phyloP scores from a whole-genome alignment of 2,329 filamentous ascomycete genomes.

The Aphanocladium album region DNA sequence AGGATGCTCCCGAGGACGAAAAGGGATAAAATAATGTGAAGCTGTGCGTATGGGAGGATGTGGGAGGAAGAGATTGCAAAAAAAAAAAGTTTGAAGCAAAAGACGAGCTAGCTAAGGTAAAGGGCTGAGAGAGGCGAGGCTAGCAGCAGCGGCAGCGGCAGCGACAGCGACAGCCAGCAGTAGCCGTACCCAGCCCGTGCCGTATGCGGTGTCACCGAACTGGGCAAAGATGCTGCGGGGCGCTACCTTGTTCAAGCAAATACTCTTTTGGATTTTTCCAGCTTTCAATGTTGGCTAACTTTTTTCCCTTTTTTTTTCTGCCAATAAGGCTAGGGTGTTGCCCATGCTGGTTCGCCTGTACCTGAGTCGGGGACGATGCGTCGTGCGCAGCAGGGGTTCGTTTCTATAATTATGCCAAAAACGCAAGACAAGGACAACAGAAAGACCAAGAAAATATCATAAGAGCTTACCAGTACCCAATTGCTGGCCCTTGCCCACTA shows the following conservation, averaged over 20 bases:
- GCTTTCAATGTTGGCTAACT: not conserved
- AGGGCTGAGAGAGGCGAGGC: slow-evolving; percentile 1
- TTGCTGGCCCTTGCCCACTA: not conserved
- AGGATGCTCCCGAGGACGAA: not conserved
- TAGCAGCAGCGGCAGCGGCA: not conserved
- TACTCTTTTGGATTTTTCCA: not conserved
- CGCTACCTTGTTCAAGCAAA: not conserved
- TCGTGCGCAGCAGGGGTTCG: not conserved
- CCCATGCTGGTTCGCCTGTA: not conserved
- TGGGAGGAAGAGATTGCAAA: not conserved
- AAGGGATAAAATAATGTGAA: not conserved
- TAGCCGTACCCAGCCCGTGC: not conserved
- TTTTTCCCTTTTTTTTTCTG: not conserved
- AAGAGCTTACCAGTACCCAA: not conserved
- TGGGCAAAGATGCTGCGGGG: not conserved
- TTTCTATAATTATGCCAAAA: not conserved
- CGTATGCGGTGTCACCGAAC: not conserved
- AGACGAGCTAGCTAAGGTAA: not conserved
- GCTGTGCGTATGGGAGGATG: not conserved
- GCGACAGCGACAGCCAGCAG: not conserved
- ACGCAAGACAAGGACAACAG: not conserved
- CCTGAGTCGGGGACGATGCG: not conserved
- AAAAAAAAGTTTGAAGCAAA: slow-evolving; percentile 6
- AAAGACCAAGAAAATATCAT: not conserved
- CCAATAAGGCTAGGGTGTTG: not conserved